Evolutionary conservation across 495 filamentous ascomycete species (phyloP), one percentile per base, ranked within the genome.

Genomic region (Elasticomyces elasticus): DNA sequence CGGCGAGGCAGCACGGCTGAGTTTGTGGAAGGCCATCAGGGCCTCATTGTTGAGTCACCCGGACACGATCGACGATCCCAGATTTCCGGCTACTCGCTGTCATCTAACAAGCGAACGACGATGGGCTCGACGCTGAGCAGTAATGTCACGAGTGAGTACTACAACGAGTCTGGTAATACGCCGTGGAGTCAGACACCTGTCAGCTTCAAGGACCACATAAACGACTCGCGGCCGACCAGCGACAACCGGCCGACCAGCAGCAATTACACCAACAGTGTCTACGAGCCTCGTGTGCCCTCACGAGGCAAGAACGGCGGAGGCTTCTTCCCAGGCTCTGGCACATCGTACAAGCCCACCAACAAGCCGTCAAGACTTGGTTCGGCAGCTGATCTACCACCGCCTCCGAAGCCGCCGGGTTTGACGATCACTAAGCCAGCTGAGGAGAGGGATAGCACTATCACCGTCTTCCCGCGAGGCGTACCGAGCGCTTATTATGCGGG

Each of bases 41-140:
- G 55, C 24, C 58, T 62, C 1, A 65, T 61, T 20, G 59, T 58
- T 35, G 35, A 53, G 27, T 26, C 52, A 24, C 56, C 44, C 64
- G 62, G 26, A 52, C 40, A 56, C 56, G 31, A 57, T 50, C 23
- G 53, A 48, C 20, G 51, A 57, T 27, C 56, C 55, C 41, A 61
- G 60, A 25, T 51, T 37, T 52, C 51, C 15, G 54, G 42, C 55
- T 62, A 53, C 64, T 62, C n/a, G 52, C 57, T 30, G 11, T 54
- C 64, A 15, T 55, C 63, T 26, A 72, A 73, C 15, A 74, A 79
- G 54, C 43, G 53, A 4, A 55, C 53, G 7, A 54, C 51, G 12
- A 74, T 75, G 11, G 69, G 67, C 42, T 79, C 76, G 57, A 78
- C 79, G 43, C 81, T 79, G 77, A 72, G 73, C 61, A 72, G 69